Evolutionary conservation across 495 filamentous ascomycete genomes (phyloP).

Genomic region (Viridothelium virens): DNA sequence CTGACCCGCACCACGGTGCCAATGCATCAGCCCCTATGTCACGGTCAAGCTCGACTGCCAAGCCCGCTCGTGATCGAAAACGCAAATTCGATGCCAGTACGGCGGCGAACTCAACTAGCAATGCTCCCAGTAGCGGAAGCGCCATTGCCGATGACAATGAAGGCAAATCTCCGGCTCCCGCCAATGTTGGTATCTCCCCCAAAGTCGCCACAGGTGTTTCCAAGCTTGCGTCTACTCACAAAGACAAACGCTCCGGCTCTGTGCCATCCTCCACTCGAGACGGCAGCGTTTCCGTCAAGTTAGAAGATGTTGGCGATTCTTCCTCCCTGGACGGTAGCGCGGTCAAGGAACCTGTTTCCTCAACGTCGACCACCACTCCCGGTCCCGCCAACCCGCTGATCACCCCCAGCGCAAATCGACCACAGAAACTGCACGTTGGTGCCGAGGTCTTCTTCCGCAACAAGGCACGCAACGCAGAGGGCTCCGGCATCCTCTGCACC

Average conservation of each 20-base stretch:
- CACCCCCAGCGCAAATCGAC: constrained; percentile 3
- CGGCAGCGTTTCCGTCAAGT: constrained; percentile 37
- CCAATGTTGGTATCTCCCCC: constrained; percentile 22
- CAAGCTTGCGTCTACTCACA: neutral
- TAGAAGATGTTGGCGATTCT: constrained; percentile 46
- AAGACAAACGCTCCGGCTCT: constrained; percentile 9
- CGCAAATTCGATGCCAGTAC: constrained; percentile 41
- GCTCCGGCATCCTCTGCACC: constrained; percentile 81
- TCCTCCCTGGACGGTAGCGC: constrained; percentile 28
- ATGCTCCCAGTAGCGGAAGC: constrained; percentile 3
- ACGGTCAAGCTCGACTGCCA: constrained; percentile 34
- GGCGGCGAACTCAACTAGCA: constrained; percentile 9
- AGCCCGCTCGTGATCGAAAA: constrained; percentile 51
- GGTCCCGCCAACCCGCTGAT: constrained; percentile 21
- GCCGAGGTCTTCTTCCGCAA: constrained; percentile 81
- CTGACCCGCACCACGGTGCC: constrained; percentile 36
- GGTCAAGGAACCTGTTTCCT: constrained; percentile 23
- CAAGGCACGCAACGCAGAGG: constrained; percentile 58
- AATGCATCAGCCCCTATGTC: constrained; percentile 2
- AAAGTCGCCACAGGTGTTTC: constrained; percentile 21
- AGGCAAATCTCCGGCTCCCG: constrained; percentile 25
- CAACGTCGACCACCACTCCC: constrained; percentile 13
- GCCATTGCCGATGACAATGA: constrained; percentile 22
- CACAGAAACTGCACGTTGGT: constrained; percentile 49
- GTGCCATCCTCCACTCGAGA: neutral